Evolutionary conservation across 2,329 filamentous ascomycete species (phyloP), one percentile per base, ranked within the genome.

Genomic region (Lasiodiplodia sp.): DNA sequence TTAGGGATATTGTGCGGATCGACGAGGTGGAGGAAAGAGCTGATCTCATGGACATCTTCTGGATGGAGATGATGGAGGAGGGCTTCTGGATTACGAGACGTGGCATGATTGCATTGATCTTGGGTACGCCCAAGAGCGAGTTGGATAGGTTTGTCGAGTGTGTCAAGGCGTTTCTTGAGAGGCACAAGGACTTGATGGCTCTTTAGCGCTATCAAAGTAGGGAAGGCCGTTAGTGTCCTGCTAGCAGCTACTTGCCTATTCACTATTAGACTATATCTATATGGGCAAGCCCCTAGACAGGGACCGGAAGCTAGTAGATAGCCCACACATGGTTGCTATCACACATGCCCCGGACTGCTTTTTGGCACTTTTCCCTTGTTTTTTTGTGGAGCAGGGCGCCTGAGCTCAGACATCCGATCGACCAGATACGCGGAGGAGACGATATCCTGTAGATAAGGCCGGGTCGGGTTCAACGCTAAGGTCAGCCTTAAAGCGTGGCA

Each of bases 71-170:
- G 74, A 74, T 81, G 68, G 76, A 78, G 66, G 70, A 75, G 47
- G 79, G 79, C 1, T 81, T 74, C 67, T 82, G 79, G 71, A 75
- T 79, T 14, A 72, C 76, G 1, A 72, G 76, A 68, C 70, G 79
- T 4, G 79, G 78, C 1, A 80, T 76, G 63, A 52, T 82, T 28
- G 75, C 79, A 1, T 62, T 82, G 34, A 79, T 78, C 37, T 63
- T 82, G 10, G 79, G 73, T 0, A 75, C 78, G 57, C 74, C 74
- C 6, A 71, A 75, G 68, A 73, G 73, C 44, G 79, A 79, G 66
- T 58, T 80, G 63, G 74, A 76, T 44, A 75, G 75, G 3, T 79
- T 80, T 68, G 73, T 77, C 18, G 56, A 64, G 1, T 65, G 68
- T 31, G 74, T 77, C 1, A 52, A 68, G 37, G 47, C n/a, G 0